A percentile compares a stretch with the other conserved stretches of the same genome.
phyloP scores from a whole-genome alignment of 176 grass and related monocot genomes.

The Themeda triandra region DNA sequence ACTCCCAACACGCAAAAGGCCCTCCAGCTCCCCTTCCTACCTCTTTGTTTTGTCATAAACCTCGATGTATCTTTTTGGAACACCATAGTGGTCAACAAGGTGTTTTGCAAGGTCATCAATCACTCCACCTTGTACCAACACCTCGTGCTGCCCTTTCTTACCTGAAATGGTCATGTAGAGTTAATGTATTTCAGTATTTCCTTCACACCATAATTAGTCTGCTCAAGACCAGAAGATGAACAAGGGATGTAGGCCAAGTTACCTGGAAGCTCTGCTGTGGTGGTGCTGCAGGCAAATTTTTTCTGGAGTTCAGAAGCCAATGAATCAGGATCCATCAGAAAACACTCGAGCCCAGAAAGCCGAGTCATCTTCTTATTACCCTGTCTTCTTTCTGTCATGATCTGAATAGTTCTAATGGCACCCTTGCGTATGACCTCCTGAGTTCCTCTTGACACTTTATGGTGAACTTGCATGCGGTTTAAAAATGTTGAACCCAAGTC shows the following conservation, averaged over 20 bases:
- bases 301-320: constrained; percentile 88
- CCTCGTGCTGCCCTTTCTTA: constrained; percentile 85
- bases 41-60: constrained; percentile 90
- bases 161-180: constrained; percentile 39
- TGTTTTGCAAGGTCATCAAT: constrained; percentile 85
- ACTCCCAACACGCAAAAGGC: background rate
- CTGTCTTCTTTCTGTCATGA: constrained; percentile 93
- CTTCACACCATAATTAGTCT: background rate
- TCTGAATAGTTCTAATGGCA: constrained; percentile 75
- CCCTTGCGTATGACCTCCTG: constrained; percentile 73
- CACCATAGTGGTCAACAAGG: constrained; percentile 76
- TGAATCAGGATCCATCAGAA: constrained; percentile 41
- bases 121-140: constrained; percentile 85
- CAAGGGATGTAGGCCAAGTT: background rate
- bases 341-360: too few relatives aligned
- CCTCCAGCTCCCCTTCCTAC: constrained; percentile 31
- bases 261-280: constrained; percentile 87
- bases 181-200: background rate
- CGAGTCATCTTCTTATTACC: constrained; percentile 74
- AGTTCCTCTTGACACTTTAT: constrained; percentile 64
- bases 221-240: background rate
- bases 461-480: constrained; percentile 87
- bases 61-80: constrained; percentile 94
- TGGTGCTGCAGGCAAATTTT: constrained; percentile 97
- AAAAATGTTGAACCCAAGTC: constrained; percentile 73